Evolutionary conservation across 1,284 basidiomycete genomes (phyloP), one percentile per base, ranked within the genome.

Genomic region (Pyrrhoderma noxium): DNA sequence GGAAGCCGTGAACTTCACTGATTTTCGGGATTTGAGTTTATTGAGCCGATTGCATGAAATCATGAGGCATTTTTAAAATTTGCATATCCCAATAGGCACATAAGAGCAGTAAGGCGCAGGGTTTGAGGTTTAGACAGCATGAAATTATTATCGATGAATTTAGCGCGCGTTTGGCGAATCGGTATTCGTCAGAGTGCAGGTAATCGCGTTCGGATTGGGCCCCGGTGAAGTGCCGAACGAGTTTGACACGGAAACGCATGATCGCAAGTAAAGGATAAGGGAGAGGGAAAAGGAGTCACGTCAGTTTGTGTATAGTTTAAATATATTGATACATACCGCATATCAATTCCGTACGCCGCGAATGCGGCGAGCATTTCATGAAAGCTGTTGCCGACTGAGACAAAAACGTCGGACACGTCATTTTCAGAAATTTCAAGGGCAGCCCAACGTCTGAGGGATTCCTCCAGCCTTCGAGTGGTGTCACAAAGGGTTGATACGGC

Each of bases 341-440:
- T 82, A 56, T 87, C 80, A 60, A 99, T 91, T 21, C 80, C 76
- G 59, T 87, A 82, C 47, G 77, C 72, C 19, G 79, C 75, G 64
- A 98, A 97, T 0, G 93, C 90, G 34, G 74, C 75, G 34, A 92
- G 80, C 47, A 88, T 87, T 1, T 78, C 73, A 67, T 95, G 93
- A 72, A 97, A 95, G 59, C 94, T 86, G 62, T 91, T 89, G 35
- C 93, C 93, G n/a, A 98, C 78, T 56, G 83, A 79, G 50, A 99
- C 90, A 64, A 94, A 99, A 52, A 92, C 80, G 65, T 95, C 86
- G 71, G 89, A 93, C 59, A 98, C 93, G 63, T 92, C 73, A 16
- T 72, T 73, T 58, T 95, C 91, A 3, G 78, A 73, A 3, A 85
- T 80, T 35, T 79, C 71, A 1, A 78, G 73, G 1, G 74, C 61